Conservation (phyloP, 176 grass and related monocot species). For the Cocos nucifera region DNA sequence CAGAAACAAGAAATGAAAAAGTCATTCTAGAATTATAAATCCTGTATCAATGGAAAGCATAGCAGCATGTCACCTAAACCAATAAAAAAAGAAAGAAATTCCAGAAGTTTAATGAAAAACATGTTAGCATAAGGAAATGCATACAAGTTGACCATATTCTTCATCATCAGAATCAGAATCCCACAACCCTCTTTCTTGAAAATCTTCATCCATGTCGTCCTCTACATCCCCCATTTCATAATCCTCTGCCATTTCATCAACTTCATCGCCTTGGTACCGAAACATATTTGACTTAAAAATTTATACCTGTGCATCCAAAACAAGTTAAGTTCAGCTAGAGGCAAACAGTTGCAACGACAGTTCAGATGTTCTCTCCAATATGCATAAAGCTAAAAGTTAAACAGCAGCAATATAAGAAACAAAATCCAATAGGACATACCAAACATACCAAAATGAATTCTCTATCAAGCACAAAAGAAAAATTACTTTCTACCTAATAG, state of each 20-base stretch:
- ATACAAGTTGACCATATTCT: conserved; percentile 48
- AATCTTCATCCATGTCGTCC: conserved; percentile 32
- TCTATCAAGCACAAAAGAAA: too few species aligned
- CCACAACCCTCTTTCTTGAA: conserved; percentile 20
- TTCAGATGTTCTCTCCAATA: not conserved
- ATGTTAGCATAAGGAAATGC: not conserved
- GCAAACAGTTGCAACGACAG: not conserved
- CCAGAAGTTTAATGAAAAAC: too few species aligned
- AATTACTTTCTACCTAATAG: too few species aligned
- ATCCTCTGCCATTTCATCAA: conserved; percentile 39
- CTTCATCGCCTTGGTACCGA: conserved; percentile 23
- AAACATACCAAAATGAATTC: too few species aligned
- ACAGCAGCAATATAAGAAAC: too few species aligned
- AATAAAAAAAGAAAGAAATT: too few species aligned
- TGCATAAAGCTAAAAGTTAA: too few species aligned
- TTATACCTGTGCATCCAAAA: conserved; percentile 8
- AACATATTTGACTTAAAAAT: conserved; percentile 36
- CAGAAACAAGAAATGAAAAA: too few species aligned
- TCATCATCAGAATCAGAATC: conserved; percentile 64
- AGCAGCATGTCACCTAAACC: too few species aligned
- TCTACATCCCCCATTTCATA: conserved; percentile 39
- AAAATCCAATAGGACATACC: too few species aligned
- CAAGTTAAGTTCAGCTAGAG: not conserved
- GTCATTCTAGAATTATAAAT: too few species aligned
- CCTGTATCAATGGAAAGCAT: too few species aligned